phyloP scores from a whole-genome alignment of 2,329 filamentous ascomycete species.

The Epichloe sylvatica region DNA sequence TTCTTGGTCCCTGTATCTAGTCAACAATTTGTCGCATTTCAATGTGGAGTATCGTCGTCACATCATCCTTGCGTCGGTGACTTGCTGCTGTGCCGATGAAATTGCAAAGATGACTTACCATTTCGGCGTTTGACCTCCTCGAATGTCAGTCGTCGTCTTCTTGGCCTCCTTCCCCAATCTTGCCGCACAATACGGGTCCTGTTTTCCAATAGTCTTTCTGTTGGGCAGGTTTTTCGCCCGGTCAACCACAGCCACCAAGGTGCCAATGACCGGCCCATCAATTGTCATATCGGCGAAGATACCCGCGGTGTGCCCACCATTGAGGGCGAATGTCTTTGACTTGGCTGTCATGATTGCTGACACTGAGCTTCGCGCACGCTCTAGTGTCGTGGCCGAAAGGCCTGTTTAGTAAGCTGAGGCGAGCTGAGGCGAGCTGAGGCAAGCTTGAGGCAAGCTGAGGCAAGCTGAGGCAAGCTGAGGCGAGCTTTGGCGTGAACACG shows the following conservation, averaged over 20 bases:
- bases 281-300: conserved; percentile 91
- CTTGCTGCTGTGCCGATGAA: not conserved
- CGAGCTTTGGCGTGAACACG: not conserved
- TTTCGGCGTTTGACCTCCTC: conserved; percentile 87
- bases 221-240: conserved; percentile 95
- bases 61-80: not conserved
- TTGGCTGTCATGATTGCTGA: conserved; percentile 33
- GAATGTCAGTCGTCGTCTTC: conserved; percentile 86
- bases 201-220: conserved; percentile 92
- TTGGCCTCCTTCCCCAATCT: conserved; percentile 91
- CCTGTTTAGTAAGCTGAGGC: not conserved
- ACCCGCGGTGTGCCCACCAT: conserved; percentile 67
- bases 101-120: conserved; percentile 48
- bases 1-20: conserved; percentile 71
- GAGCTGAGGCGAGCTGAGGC: conserved; percentile 6
- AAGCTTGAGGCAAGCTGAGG: not conserved
- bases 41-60: not conserved
- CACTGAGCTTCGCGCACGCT: not conserved
- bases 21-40: conserved; percentile 5
- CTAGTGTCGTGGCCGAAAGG: not conserved
- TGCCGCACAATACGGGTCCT: conserved; percentile 93
- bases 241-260: conserved; percentile 81
- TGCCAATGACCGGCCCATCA: conserved; percentile 87
- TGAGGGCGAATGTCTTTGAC: conserved; percentile 40
- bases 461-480: conserved; percentile 5